phyloP scores from a whole-genome alignment of 2,329 filamentous ascomycete species.

The Sporothrix schenckii region DNA sequence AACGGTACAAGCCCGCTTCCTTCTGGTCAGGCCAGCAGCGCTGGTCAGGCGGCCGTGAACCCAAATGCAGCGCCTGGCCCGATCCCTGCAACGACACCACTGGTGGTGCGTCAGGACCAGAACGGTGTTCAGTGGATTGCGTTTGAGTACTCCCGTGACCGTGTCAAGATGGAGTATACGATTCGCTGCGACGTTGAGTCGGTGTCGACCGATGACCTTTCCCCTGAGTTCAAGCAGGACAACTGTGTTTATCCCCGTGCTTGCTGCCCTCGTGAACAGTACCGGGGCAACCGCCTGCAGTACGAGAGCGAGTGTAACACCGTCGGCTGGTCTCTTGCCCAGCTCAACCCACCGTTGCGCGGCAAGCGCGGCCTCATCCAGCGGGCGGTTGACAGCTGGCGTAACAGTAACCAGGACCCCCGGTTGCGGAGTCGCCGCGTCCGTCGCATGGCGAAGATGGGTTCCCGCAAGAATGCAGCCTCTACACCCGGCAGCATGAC shows the following conservation, averaged over 20 bases:
- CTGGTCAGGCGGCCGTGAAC: constrained; percentile 55
- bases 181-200: constrained; percentile 98
- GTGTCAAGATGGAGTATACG: constrained; percentile 99
- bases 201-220: constrained; percentile 84
- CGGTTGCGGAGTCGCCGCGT: constrained; percentile 88
- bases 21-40: constrained; percentile 36
- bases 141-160: constrained; percentile 94
- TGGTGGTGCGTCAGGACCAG: constrained; percentile 91
- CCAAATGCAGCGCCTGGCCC: constrained; percentile 92
- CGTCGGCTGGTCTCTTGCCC: constrained; percentile 97
- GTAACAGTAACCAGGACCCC: constrained; percentile 97
- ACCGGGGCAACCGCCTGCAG: constrained; percentile 90
- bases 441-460: constrained; percentile 94
- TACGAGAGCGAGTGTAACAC: constrained; percentile 99
- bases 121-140: constrained; percentile 99
- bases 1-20: constrained; percentile 35
- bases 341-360: constrained; percentile 85
- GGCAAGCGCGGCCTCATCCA: constrained; percentile 96
- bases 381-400: constrained; percentile 95
- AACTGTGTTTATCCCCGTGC: constrained; percentile 98
- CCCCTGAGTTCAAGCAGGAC: constrained; percentile 90
- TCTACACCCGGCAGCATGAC: constrained; percentile 50
- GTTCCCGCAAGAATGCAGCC: constrained; percentile 70
- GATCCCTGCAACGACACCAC: constrained; percentile 92
- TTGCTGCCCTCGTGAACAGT: constrained; percentile 92